Conservation (phyloP, 164 flowering plant genomes). For the Berberis thunbergii region DNA sequence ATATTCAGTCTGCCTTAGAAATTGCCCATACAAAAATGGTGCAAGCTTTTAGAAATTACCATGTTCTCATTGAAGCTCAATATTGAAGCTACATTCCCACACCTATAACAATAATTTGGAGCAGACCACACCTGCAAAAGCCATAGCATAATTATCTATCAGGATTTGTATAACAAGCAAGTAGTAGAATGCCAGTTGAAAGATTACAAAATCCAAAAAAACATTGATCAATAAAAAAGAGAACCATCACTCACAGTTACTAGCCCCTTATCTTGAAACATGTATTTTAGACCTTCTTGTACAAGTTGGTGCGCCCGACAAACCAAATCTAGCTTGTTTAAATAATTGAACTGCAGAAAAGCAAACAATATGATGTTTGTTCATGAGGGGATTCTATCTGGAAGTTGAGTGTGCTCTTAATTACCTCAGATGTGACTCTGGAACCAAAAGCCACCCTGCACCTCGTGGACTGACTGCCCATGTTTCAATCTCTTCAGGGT, state of each 20-base stretch:
- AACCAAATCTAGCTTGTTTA: conserved; percentile 89
- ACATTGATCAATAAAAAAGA: background rate
- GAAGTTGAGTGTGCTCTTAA: background rate
- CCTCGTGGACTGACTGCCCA: conserved; percentile 99
- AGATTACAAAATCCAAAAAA: background rate
- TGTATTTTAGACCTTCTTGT: conserved; percentile 97
- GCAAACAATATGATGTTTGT: background rate
- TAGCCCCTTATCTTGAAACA: conserved; percentile 99
- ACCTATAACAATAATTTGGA: conserved; percentile 94
- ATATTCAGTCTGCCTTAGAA: too few relatives aligned
- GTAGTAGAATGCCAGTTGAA: background rate
- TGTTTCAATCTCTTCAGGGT: conserved; percentile 98
- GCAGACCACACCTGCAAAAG: conserved; percentile 90
- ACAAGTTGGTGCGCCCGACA: conserved; percentile 99
- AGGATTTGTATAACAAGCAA: background rate
- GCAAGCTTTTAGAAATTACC: conserved; percentile 73
- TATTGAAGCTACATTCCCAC: conserved; percentile 99
- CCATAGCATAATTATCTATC: conserved; percentile 5
- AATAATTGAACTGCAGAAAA: conserved; percentile 78
- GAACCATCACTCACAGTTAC: conserved; percentile 67
- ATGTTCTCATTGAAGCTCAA: conserved; percentile 90
- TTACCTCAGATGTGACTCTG: conserved; percentile 93
- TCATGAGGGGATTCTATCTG: background rate
- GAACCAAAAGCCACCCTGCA: conserved; percentile 99
- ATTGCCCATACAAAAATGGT: conserved; percentile 19